These are phyloP conservation scores for Penicillium nucicola DNA, from an alignment of 495 filamentous ascomycete genomes.

Conservation along the genomic window DNA sequence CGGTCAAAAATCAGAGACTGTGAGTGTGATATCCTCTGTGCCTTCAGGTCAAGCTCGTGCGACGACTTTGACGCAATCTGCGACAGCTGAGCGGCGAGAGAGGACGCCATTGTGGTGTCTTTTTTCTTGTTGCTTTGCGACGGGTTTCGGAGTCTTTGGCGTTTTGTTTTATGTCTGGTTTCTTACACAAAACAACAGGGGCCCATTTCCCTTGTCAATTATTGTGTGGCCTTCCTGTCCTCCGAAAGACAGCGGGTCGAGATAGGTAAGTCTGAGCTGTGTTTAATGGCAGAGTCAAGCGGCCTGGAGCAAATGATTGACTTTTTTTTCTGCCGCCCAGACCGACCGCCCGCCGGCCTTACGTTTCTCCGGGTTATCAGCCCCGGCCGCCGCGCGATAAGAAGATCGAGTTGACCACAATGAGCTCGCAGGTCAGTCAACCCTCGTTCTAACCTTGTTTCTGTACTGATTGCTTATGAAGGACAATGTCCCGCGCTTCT, in stretches of 20 bases:
- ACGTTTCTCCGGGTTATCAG: constrained; percentile 8
- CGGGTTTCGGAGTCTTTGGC: background rate
- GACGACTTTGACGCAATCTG: constrained; percentile 75
- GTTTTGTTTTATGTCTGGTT: constrained; percentile 4
- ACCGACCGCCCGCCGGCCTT: constrained; percentile 6
- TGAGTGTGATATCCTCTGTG: constrained; percentile 81
- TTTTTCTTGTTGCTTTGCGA: background rate
- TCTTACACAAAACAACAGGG: constrained; percentile 11
- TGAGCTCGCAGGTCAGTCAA: constrained; percentile 37
- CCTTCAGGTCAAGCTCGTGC: constrained; percentile 80
- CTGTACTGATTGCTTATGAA: constrained; percentile 9
- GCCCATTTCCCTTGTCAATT: constrained; percentile 19
- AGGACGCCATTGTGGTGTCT: constrained; percentile 62
- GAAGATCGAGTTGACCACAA: constrained; percentile 21
- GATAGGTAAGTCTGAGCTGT: constrained; percentile 1
- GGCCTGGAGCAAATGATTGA: constrained; percentile 2
- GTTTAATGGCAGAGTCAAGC: background rate
- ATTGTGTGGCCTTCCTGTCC: background rate
- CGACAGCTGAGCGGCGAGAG: constrained; percentile 76
- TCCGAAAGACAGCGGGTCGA: background rate
- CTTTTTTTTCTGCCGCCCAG: constrained; percentile 12
- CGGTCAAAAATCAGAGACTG: constrained; percentile 90
- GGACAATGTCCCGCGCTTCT: constrained; percentile 60
- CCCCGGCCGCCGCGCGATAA: constrained; percentile 7
- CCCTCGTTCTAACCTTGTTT: background rate